Evolutionary conservation across 2,329 filamentous ascomycete species (phyloP).

Genomic region (Seiridium cupressi): DNA sequence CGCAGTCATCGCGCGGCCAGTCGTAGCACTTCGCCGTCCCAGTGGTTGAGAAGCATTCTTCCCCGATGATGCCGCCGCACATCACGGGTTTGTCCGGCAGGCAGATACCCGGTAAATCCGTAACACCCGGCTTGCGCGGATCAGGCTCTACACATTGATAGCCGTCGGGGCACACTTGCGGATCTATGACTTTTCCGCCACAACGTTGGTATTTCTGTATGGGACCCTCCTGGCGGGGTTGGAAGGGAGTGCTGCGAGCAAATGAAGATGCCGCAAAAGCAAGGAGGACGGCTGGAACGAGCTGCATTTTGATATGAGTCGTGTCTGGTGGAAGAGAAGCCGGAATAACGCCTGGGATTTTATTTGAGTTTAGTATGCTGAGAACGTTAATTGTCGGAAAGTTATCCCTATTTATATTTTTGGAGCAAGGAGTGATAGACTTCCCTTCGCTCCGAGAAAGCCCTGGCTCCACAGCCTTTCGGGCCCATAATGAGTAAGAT

Average conservation of each 20-base stretch:
- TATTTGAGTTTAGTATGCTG: too few relatives aligned
- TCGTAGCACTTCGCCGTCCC: conserved; percentile 6
- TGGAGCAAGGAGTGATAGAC: too few relatives aligned
- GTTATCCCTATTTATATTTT: too few relatives aligned
- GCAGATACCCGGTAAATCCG: conserved; percentile 11
- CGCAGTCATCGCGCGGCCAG: conserved; percentile 11
- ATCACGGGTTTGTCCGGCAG: not conserved
- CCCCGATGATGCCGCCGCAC: conserved; percentile 2
- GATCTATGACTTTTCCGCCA: conserved; percentile 6
- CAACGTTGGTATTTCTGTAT: conserved; percentile 3
- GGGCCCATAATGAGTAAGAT: too few relatives aligned
- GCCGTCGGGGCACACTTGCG: conserved; percentile 2
- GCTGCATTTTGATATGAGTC: conserved; percentile 2
- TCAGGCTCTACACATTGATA: conserved; percentile 9
- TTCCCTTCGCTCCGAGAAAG: too few relatives aligned
- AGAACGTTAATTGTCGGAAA: too few relatives aligned
- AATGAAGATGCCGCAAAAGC: conserved; percentile 4
- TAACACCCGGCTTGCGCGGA: conserved; percentile 4
- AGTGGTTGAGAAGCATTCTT: conserved; percentile 3
- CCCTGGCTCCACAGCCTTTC: too few relatives aligned
- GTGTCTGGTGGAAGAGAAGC: too few relatives aligned
- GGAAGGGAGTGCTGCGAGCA: not conserved
- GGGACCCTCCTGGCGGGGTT: not conserved
- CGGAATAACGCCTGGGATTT: too few relatives aligned
- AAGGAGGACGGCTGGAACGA: not conserved